A percentile compares a stretch with the other conserved stretches of the same genome.
phyloP scores from a whole-genome alignment of 202 grass and related monocot species.

The Hordeum pubiflorum region DNA sequence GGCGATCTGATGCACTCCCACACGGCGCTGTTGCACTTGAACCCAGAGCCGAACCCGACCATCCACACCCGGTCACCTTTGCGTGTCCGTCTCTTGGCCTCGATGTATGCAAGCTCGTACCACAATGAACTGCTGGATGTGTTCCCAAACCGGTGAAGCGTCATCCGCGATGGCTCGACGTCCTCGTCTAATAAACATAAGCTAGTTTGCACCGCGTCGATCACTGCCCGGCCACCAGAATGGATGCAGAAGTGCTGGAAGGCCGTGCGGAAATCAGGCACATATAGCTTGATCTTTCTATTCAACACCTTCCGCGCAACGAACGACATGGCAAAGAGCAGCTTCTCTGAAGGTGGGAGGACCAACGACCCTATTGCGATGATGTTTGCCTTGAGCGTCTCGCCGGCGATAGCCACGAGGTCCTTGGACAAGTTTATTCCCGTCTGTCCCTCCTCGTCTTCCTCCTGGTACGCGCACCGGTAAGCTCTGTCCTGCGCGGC shows the following conservation, averaged over 20 bases:
- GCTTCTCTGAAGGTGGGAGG: constrained; percentile 41
- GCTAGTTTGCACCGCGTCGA: constrained; percentile 66
- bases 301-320: constrained; percentile 24
- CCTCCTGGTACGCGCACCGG: constrained; percentile 40
- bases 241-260: constrained; percentile 82
- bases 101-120: constrained; percentile 67
- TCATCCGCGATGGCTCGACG: constrained; percentile 67
- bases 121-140: constrained; percentile 80
- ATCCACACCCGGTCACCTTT: constrained; percentile 62
- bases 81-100: constrained; percentile 37
- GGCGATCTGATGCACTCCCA: constrained; percentile 41
- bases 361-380: constrained; percentile 31
- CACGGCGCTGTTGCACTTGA: constrained; percentile 70
- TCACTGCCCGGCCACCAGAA: constrained; percentile 53
- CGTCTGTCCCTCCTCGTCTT: constrained; percentile 35
- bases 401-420: constrained; percentile 41
- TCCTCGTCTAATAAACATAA: constrained; percentile 46
- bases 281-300: constrained; percentile 12
- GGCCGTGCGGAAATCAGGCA: constrained; percentile 43
- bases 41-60: constrained; percentile 69
- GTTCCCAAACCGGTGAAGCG: constrained; percentile 79
- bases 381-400: constrained; percentile 46
- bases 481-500: constrained; percentile 49
- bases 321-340: constrained; percentile 27
- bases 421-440: constrained; percentile 59